Conservation (phyloP, 2,329 filamentous ascomycete genomes). For the Aureobasidium sp. region DNA sequence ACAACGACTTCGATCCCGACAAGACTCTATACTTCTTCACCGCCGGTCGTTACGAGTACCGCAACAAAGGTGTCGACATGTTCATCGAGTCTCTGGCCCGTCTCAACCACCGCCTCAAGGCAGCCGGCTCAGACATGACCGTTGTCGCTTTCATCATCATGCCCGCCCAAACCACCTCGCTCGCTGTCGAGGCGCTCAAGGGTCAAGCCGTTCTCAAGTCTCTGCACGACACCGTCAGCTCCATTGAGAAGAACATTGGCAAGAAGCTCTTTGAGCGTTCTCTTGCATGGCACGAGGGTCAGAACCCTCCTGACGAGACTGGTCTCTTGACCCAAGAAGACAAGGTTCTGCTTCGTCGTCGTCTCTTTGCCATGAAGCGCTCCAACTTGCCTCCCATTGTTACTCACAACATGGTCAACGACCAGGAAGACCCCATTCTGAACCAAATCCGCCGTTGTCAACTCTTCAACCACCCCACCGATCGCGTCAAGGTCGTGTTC, state of each 20-base stretch:
- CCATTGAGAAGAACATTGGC: conserved; percentile 87
- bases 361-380: conserved; percentile 95
- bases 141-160: conserved; percentile 98
- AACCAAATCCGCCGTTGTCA: conserved; percentile 94
- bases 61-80: conserved; percentile 99
- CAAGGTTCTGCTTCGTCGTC: conserved; percentile 80
- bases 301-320: conserved; percentile 90
- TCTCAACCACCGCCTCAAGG: conserved; percentile 87
- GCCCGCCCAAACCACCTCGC: conserved; percentile 89
- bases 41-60: conserved; percentile 90
- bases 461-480: conserved; percentile 89
- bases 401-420: conserved; percentile 97
- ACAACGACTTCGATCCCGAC: conserved; percentile 93
- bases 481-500: conserved; percentile 96
- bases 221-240: conserved; percentile 80
- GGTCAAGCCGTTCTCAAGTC: conserved; percentile 97
- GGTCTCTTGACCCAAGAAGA: conserved; percentile 88
- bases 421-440: conserved; percentile 83
- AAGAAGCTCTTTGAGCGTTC: conserved; percentile 92
- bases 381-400: conserved; percentile 86
- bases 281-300: conserved; percentile 89
- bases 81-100: conserved; percentile 95
- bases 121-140: conserved; percentile 75
- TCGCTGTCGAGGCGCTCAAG: conserved; percentile 91
- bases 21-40: conserved; percentile 98